Evolutionary conservation across 2,329 filamentous ascomycete species (phyloP).

Genomic region (Beauveria sp.): DNA sequence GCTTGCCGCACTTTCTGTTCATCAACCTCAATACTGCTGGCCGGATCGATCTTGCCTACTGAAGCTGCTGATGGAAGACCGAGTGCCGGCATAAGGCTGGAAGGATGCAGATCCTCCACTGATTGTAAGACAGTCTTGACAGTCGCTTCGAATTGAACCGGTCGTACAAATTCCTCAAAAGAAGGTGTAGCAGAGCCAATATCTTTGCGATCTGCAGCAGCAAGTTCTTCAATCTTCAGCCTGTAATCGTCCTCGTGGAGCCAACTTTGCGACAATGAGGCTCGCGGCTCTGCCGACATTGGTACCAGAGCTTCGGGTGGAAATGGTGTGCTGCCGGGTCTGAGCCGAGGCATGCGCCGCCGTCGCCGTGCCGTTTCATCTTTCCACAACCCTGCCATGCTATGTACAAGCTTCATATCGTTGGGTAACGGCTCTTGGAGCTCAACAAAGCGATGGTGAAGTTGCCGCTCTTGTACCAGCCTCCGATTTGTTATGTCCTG

Average conservation of each 20-base stretch:
- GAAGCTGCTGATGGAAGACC: conserved; percentile 28
- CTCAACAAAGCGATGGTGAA: conserved; percentile 87
- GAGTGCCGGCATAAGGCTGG: conserved; percentile 47
- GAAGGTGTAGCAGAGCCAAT: conserved; percentile 32
- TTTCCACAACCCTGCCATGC: conserved; percentile 89
- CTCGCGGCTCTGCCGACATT: conserved; percentile 77
- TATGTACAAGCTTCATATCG: conserved; percentile 79
- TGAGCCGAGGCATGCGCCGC: conserved; percentile 55
- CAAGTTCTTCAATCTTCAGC: conserved; percentile 54
- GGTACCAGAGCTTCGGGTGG: conserved; percentile 73
- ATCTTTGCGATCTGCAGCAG: conserved; percentile 52
- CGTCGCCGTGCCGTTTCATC: conserved; percentile 79
- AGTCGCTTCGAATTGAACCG: conserved; percentile 41
- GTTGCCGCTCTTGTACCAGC: conserved; percentile 63
- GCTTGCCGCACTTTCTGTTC: conserved; percentile 47
- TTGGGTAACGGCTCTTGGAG: conserved; percentile 52
- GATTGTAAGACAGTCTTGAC: conserved; percentile 77
- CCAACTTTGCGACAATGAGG: conserved; percentile 71
- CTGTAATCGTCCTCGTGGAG: conserved; percentile 84
- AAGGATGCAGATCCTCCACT: conserved; percentile 77
- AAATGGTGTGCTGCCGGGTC: conserved; percentile 67
- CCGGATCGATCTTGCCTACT: conserved; percentile 19
- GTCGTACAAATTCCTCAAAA: conserved; percentile 60
- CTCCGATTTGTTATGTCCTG: conserved; percentile 80
- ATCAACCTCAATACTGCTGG: conserved; percentile 53